Conservation (phyloP, 2,329 filamentous ascomycete genomes). For the Xylaria hypoxylon region DNA sequence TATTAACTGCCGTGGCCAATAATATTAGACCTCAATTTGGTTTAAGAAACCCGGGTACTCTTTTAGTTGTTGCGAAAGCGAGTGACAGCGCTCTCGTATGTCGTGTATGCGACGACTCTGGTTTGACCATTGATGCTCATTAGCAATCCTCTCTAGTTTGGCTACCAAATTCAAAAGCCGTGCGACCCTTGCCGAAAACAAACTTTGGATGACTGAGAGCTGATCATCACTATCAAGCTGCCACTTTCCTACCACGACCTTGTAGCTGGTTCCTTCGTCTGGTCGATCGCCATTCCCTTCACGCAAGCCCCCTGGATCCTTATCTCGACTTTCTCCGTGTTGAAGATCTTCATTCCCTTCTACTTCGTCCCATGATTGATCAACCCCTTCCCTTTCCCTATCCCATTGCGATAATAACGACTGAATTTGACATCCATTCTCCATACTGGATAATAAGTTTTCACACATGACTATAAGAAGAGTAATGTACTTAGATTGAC, state of each 20-base stretch:
- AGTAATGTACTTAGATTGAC: slow-evolving; percentile 12
- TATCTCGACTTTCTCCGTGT: background rate
- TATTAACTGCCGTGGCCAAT: background rate
- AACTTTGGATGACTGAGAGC: slow-evolving; percentile 5
- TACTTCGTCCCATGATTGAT: background rate
- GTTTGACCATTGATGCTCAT: slow-evolving; percentile 10
- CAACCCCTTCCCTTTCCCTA: background rate
- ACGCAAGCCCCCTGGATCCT: background rate
- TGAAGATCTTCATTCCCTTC: slow-evolving; percentile 7
- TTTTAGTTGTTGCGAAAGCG: background rate
- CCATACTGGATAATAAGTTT: slow-evolving; percentile 3
- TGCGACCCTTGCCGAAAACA: slow-evolving; percentile 6
- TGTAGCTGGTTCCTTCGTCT: slow-evolving; percentile 1
- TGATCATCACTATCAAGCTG: slow-evolving; percentile 9
- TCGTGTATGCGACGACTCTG: background rate
- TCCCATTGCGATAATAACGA: background rate
- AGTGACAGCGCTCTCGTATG: slow-evolving; percentile 2
- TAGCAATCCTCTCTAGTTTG: slow-evolving; percentile 3
- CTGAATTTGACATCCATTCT: slow-evolving; percentile 3
- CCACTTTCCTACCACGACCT: slow-evolving; percentile 5
- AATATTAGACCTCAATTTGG: background rate
- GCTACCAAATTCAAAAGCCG: background rate
- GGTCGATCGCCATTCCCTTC: slow-evolving; percentile 2
- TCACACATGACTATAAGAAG: slow-evolving; percentile 15
- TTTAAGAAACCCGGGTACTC: background rate